Evolutionary conservation across 441 rosid species (phyloP).

Genomic region (Theobroma grandiflorum): DNA sequence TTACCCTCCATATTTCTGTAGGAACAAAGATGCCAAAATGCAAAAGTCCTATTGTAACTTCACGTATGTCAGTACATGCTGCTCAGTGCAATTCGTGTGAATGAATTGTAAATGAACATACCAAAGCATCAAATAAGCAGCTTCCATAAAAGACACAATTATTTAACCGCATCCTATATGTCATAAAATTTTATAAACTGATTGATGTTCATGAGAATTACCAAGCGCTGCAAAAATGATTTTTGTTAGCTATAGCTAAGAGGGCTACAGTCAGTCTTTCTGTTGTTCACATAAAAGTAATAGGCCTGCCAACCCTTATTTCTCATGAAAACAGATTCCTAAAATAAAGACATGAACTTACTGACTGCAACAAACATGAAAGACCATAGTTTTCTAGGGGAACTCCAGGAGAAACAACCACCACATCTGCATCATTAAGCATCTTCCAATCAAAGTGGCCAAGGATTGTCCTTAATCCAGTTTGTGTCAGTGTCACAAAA

Average conservation of each 20-base stretch:
- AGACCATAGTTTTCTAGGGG: constrained; percentile 39
- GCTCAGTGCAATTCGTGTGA: neutral
- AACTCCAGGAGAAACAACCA: constrained; percentile 46
- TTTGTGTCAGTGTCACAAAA: constrained; percentile 21
- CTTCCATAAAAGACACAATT: neutral
- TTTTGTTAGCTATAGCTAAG: neutral
- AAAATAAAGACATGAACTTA: constrained; percentile 30
- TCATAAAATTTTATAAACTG: neutral
- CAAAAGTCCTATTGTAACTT: neutral
- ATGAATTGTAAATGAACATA: neutral
- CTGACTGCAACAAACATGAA: constrained; percentile 37
- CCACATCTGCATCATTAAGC: constrained; percentile 36
- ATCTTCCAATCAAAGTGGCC: constrained; percentile 30
- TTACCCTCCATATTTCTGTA: neutral
- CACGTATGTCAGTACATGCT: neutral
- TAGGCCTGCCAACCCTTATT: neutral
- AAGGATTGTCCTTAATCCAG: constrained; percentile 39
- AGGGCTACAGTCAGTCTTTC: neutral
- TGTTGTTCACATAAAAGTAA: neutral
- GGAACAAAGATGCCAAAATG: neutral
- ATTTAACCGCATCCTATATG: neutral
- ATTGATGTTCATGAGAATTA: neutral
- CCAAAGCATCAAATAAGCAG: neutral
- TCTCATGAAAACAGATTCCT: constrained; percentile 9
- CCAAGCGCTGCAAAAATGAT: neutral